Evolutionary conservation across 495 filamentous ascomycete genomes (phyloP).

Genomic region (Filosporella fistucella): DNA sequence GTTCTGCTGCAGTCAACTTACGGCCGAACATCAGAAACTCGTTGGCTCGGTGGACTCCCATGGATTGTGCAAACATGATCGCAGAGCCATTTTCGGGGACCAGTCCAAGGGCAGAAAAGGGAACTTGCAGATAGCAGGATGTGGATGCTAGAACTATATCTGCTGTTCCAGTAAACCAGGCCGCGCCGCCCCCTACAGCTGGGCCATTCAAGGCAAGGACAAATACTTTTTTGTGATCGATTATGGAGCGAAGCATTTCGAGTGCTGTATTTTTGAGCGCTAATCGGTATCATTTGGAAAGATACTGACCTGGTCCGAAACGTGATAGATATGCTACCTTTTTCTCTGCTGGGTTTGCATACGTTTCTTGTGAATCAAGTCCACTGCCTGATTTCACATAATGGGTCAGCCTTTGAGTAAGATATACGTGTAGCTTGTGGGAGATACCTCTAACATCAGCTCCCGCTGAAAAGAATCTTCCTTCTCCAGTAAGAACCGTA

Average conservation of each 20-base stretch:
- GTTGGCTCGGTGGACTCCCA: conserved; percentile 23
- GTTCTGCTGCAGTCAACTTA: conserved; percentile 19
- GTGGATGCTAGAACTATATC: conserved; percentile 24
- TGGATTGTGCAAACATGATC: conserved; percentile 19
- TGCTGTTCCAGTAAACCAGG: conserved; percentile 21
- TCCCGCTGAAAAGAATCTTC: conserved; percentile 25
- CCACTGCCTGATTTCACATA: conserved; percentile 3
- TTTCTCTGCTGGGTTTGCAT: conserved; percentile 16
- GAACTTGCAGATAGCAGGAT: conserved; percentile 18
- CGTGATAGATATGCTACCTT: conserved; percentile 13
- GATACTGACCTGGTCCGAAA: conserved; percentile 14
- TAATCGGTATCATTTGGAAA: not conserved
- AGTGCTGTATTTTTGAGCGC: conserved; percentile 6
- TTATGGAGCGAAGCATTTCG: conserved; percentile 23
- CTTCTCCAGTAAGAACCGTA: conserved; percentile 25
- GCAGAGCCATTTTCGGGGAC: conserved; percentile 26
- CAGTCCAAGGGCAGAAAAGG: conserved; percentile 21
- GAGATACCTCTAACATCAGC: conserved; percentile 22
- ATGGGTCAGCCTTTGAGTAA: too few species aligned
- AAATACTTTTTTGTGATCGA: conserved; percentile 25
- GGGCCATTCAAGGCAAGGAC: conserved; percentile 26
- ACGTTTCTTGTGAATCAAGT: conserved; percentile 1
- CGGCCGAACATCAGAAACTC: conserved; percentile 26
- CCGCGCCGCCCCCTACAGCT: conserved; percentile 21
- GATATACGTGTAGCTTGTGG: not conserved